These are phyloP conservation scores for Petasospora rhodanensis DNA, from an alignment of 1,139 yeast species.

Conservation along the genomic window DNA sequence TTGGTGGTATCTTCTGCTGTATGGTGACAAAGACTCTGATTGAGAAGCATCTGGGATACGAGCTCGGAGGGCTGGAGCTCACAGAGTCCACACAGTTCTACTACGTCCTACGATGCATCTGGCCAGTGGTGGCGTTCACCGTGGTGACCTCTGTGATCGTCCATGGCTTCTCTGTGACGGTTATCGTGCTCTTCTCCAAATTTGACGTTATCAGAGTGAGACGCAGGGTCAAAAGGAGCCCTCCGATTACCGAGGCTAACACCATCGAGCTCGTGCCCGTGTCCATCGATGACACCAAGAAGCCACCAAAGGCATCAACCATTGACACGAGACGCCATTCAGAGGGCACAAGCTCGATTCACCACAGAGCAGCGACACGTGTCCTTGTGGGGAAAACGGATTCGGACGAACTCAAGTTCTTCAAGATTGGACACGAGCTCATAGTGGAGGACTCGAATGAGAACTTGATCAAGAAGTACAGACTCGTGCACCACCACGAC, in stretches of 20 bases:
- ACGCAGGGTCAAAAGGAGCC: neutral
- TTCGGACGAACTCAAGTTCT: slow-evolving; percentile 14
- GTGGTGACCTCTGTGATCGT: slow-evolving; percentile 26
- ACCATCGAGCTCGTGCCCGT: slow-evolving; percentile 1
- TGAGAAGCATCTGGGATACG: slow-evolving; percentile 14
- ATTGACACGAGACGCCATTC: neutral
- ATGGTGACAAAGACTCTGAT: slow-evolving; percentile 24
- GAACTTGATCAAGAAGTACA: slow-evolving; percentile 13
- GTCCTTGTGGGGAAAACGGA: slow-evolving; percentile 8
- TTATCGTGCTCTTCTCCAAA: slow-evolving; percentile 13
- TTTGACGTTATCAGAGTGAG: slow-evolving; percentile 10
- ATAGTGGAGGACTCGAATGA: slow-evolving; percentile 16
- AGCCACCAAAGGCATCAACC: too few relatives aligned
- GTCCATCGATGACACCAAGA: neutral
- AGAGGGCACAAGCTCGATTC: slow-evolving; percentile 8
- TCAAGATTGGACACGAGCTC: slow-evolving; percentile 15
- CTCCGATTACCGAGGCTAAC: slow-evolving; percentile 2
- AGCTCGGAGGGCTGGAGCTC: slow-evolving; percentile 7
- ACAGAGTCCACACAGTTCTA: slow-evolving; percentile 10
- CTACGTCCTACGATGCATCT: slow-evolving; percentile 18
- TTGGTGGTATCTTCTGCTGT: slow-evolving; percentile 34
- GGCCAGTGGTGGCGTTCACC: slow-evolving; percentile 28
- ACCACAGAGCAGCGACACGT: slow-evolving; percentile 4
- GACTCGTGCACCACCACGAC: slow-evolving; percentile 1
- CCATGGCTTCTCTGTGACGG: slow-evolving; percentile 28